Base-by-base conservation (phyloP, 306 rosid genomes). In the Lablab purpureus region DNA sequence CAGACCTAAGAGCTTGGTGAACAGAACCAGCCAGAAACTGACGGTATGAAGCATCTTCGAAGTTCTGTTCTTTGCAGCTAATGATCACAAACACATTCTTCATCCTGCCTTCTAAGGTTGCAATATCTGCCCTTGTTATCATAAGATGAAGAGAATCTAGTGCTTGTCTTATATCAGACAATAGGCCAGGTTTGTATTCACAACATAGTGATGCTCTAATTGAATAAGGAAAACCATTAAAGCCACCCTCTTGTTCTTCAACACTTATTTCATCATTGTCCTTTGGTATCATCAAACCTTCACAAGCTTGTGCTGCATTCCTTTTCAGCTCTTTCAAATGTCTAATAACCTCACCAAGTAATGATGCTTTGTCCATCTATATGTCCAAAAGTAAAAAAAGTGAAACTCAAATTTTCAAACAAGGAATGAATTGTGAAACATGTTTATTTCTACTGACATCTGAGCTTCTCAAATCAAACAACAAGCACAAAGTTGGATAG, bases 291-390 rank as follows among this genome's bases (percentile, higher is more conserved):
- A 87, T 73, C 47, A 81, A 84, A 4, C 80, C 85, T 77, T 86
- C 90, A 83, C 90, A 54, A 13, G 87, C 84, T 78, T 88, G 87
- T 37, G 87, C 68, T 56, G 91, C 87, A 76, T 82, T 89, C 78
- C 84, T 76, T 83, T 90, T 86, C 62, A 88, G 86, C 50, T 87
- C 89, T 80, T 90, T 92, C 83, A 92, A 75, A 80, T 84, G 87
- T 70, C 62, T 81, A 15, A 92, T 71, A 47, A 88, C 97, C 81
- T 87, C 93, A 27, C 86, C 89, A 23, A 92, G 91, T 67, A 92
- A 80, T 28, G 94, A 81, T 0, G 97, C 97, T 81, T 92, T 92
- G 88, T 92, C 97, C 97, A 92, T 87, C 97, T 92, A 78, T 63
- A 60, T 52, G 30, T 69, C 56, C 78, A 81, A 55, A 73, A 50